Evolutionary conservation across 768 basidiomycete species (phyloP).

Genomic region (Lactarius hengduanensis): DNA sequence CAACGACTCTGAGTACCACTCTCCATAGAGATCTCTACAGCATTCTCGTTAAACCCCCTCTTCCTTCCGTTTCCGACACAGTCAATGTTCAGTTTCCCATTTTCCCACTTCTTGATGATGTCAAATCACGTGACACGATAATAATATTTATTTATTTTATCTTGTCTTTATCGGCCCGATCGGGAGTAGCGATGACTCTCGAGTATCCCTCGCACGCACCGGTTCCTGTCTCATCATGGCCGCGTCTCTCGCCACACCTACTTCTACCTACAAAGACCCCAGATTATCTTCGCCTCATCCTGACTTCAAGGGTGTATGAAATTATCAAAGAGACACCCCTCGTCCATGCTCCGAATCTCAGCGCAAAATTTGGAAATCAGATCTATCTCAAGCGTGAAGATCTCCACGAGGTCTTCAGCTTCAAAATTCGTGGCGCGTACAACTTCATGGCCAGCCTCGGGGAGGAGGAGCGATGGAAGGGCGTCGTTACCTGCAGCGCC

Average conservation of each 20-base stretch:
- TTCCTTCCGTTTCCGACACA: background rate
- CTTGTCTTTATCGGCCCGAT: background rate
- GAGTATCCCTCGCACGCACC: constrained; percentile 73
- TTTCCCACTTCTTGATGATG: constrained; percentile 7
- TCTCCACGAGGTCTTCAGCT: constrained; percentile 95
- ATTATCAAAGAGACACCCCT: constrained; percentile 88
- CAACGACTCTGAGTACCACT: too few relatives aligned
- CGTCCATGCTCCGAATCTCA: constrained; percentile 82
- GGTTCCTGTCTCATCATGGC: constrained; percentile 56
- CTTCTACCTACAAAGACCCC: constrained; percentile 67
- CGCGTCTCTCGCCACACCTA: constrained; percentile 63
- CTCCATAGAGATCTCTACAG: too few relatives aligned
- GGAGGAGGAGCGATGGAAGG: constrained; percentile 93
- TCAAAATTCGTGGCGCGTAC: constrained; percentile 98
- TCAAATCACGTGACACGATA: constrained; percentile 17
- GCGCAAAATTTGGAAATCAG: constrained; percentile 83
- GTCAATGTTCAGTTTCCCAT: background rate
- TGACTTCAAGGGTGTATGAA: constrained; percentile 90
- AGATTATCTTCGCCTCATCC: constrained; percentile 85
- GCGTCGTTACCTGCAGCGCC: constrained; percentile 96
- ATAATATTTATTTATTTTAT: background rate
- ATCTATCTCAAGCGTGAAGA: constrained; percentile 98
- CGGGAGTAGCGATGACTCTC: constrained; percentile 44
- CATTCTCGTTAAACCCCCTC: background rate
- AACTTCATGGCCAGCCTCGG: constrained; percentile 93